A percentile compares a stretch with the other conserved stretches of the same genome.
These are phyloP conservation scores for Lojkania enalia DNA, from an alignment of 2,329 filamentous ascomycete genomes.

Conservation along the genomic window DNA sequence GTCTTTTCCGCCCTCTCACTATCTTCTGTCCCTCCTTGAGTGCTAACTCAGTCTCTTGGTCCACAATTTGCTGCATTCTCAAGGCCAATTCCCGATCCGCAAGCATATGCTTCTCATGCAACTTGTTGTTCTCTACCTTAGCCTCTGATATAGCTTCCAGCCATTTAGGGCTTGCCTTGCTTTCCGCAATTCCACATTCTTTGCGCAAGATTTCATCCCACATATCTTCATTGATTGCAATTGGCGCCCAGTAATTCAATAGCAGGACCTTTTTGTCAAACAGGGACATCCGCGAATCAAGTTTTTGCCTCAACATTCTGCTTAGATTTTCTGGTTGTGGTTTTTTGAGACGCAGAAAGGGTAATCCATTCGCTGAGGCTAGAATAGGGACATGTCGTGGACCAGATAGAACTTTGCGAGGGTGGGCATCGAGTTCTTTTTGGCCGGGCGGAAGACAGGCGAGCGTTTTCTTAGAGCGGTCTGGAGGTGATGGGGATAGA, in stretches of 20 bases:
- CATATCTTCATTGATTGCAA: slow-evolving; percentile 51
- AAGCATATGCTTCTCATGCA: slow-evolving; percentile 23
- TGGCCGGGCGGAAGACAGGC: slow-evolving; percentile 41
- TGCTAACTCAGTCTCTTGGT: slow-evolving; percentile 52
- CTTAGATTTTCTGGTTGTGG: slow-evolving; percentile 65
- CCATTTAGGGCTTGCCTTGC: slow-evolving; percentile 33
- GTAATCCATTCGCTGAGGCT: slow-evolving; percentile 58
- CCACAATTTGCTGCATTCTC: slow-evolving; percentile 53
- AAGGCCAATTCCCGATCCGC: slow-evolving; percentile 39
- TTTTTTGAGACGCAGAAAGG: slow-evolving; percentile 69
- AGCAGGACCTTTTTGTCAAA: slow-evolving; percentile 47
- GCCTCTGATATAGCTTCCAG: slow-evolving; percentile 27
- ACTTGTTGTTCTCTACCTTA: slow-evolving; percentile 15
- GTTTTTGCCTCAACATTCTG: slow-evolving; percentile 60
- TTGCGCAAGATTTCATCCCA: slow-evolving; percentile 51
- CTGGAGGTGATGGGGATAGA: slow-evolving; percentile 8
- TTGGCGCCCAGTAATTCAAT: slow-evolving; percentile 45
- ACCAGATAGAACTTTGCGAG: slow-evolving; percentile 53
- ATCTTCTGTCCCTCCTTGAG: slow-evolving; percentile 43
- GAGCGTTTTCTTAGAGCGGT: slow-evolving; percentile 25
- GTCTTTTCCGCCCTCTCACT: slow-evolving; percentile 29
- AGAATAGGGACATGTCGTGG: slow-evolving; percentile 63
- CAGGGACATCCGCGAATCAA: slow-evolving; percentile 49
- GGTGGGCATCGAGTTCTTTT: slow-evolving; percentile 56
- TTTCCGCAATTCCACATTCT: slow-evolving; percentile 14